Evolutionary conservation across 2,329 filamentous ascomycete genomes (phyloP).

Genomic region (Fusarium sp.): DNA sequence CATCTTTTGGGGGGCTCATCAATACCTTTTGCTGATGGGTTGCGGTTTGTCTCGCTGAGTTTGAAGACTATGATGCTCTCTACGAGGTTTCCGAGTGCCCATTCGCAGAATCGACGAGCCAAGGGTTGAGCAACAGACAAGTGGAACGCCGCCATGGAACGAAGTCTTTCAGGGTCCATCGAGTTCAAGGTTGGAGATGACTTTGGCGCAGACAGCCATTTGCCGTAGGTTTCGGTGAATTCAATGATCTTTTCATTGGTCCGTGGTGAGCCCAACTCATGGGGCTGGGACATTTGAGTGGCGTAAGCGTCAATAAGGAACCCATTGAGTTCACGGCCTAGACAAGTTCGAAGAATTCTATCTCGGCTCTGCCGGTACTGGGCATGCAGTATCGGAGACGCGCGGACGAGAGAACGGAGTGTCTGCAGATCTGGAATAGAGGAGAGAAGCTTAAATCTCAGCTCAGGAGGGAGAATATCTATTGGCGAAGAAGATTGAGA

Average conservation of each 20-base stretch:
- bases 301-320: constrained; percentile 37
- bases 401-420: constrained; percentile 19
- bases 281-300: constrained; percentile 22
- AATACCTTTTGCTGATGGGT: neutral
- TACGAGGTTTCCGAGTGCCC: neutral
- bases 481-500: neutral
- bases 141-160: neutral
- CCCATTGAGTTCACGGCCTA: constrained; percentile 33
- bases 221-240: constrained; percentile 9
- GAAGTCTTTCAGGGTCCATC: neutral
- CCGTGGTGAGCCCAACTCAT: constrained; percentile 12
- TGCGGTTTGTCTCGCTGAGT: too few relatives aligned
- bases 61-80: too few relatives aligned
- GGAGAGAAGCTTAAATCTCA: constrained; percentile 17
- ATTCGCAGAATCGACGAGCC: neutral
- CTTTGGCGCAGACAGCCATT: neutral
- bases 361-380: constrained; percentile 35
- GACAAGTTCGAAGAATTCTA: constrained; percentile 24
- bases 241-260: constrained; percentile 11
- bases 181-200: neutral
- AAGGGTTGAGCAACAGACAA: neutral
- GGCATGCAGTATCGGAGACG: constrained; percentile 36
- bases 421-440: constrained; percentile 27
- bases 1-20: neutral
- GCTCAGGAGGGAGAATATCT: neutral